Base-by-base conservation (phyloP, 2,329 filamentous ascomycete genomes). In the Botrytis galanthina region DNA sequence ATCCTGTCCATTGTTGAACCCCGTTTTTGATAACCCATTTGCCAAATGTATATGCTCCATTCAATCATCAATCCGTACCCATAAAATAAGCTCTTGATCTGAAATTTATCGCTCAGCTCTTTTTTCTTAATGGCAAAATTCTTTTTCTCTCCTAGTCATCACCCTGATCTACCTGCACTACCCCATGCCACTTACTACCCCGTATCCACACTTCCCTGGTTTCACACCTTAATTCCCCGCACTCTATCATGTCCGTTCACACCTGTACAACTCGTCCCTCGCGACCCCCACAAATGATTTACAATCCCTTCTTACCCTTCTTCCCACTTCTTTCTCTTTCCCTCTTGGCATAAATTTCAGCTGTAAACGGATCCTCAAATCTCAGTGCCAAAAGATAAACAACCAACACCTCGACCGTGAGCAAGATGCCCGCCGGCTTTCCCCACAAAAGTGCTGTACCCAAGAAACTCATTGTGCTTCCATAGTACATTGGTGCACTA, bases 311-410 rank as follows among this genome's bases (percentile, higher is more conserved):
- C 77, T 80, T 80, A 35, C 75, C 77, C 48, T 68, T 73, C 76
- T 80, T 81, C 67, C 78, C 77, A 32, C 62, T 68, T 76, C 86
- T 85, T 81, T 89, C 86, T 73, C 83, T 83, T 73, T 94, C 92
- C 75, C 93, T 88, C 89, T 96, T 97, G 77, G 91, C 92, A 83
- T 98, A 99, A 80, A 99, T 99, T 77, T 88, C 93, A 4, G 90
- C 89, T 10, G 96, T 99, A 84, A 98, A 99, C 7, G 95, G 95
- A 83, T 98, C 95, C 86, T 98, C 95, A 84, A 90, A 97, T 79
- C 86, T 86, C 80, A 97, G 86, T 18, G 95, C 95, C 75, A 97
- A 83, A 80, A 90, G 85, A 83, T 98, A 98, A 73, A 94, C 89
- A 39, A 91, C 80, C 78, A 92, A 88, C 22, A 98, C 95, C 84